Conservation (phyloP, 257 asterid genomes). For the Asclepias syriaca region DNA sequence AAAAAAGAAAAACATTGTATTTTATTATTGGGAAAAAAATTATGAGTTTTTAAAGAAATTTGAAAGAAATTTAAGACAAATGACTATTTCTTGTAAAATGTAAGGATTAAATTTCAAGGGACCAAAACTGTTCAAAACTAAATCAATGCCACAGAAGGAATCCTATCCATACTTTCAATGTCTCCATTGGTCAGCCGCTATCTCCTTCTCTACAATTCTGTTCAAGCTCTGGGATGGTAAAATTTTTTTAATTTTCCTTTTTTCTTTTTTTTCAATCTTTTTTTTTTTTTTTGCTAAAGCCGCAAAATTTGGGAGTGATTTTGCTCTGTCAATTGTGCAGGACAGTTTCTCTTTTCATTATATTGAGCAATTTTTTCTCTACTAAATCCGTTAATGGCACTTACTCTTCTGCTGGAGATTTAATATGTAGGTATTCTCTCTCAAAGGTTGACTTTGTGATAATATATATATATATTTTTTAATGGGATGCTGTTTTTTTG, state of each 20-base stretch:
- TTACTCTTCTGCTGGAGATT: constrained; percentile 64
- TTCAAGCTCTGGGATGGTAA: constrained; percentile 79
- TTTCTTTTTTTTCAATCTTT: neutral
- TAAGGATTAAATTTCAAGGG: neutral
- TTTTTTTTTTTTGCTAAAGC: neutral
- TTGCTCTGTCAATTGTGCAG: constrained; percentile 31
- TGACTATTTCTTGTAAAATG: too few relatives aligned
- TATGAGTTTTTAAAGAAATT: too few relatives aligned
- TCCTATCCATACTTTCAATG: constrained; percentile 29
- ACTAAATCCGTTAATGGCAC: constrained; percentile 52
- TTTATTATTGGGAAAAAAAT: too few relatives aligned
- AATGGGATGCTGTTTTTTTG: constrained; percentile 12
- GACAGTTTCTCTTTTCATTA: constrained; percentile 52
- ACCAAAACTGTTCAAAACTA: neutral
- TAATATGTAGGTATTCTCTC: constrained; percentile 46
- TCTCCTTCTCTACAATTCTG: constrained; percentile 61
- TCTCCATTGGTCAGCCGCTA: constrained; percentile 36
- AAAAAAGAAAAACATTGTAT: too few relatives aligned
- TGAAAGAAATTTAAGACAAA: too few relatives aligned
- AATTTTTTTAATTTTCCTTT: constrained; percentile 6
- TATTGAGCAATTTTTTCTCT: constrained; percentile 41
- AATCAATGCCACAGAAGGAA: neutral
- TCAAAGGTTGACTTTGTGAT: neutral
- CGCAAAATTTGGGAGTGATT: neutral
- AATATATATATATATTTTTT: constrained; percentile 1